Percentiles rank a stretch among this genome's conserved stretches.
Conservation (phyloP, 495 filamentous ascomycete genomes). For the Annulohypoxylon nitens region DNA sequence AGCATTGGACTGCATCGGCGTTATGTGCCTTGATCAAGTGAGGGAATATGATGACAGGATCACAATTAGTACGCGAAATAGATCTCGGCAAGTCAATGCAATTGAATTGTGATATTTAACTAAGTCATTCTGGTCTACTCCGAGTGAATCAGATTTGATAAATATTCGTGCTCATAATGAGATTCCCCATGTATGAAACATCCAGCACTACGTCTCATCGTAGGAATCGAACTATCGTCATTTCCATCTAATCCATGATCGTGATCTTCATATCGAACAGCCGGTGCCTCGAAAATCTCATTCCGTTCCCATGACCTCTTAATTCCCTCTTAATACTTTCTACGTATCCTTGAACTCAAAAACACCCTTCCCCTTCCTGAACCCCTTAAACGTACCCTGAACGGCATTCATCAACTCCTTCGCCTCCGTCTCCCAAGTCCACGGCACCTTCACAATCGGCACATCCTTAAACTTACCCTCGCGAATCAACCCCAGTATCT, state of each 20-base stretch:
- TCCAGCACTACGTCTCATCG: neutral
- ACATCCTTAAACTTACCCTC: slow-evolving; percentile 83
- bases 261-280: neutral
- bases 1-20: slow-evolving; percentile 29
- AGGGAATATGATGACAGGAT: slow-evolving; percentile 1
- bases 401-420: slow-evolving; percentile 71
- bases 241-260: neutral
- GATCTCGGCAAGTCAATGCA: slow-evolving; percentile 1
- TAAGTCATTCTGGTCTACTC: neutral
- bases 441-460: slow-evolving; percentile 81
- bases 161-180: neutral
- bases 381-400: slow-evolving; percentile 83
- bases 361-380: slow-evolving; percentile 86
- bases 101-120: slow-evolving; percentile 7
- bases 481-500: slow-evolving; percentile 80
- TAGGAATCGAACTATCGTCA: neutral
- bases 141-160: neutral
- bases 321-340: neutral
- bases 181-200: neutral
- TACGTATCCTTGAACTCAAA: slow-evolving; percentile 77
- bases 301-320: too few relatives aligned
- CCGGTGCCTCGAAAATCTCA: too few relatives aligned
- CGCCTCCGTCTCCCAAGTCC: slow-evolving; percentile 82
- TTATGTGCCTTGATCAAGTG: slow-evolving; percentile 21
- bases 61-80: slow-evolving; percentile 34